Evolutionary conservation across 352 stramenopile genomes (phyloP), one percentile per base, ranked within the genome.

Genomic region (Pythium insidiosum): DNA sequence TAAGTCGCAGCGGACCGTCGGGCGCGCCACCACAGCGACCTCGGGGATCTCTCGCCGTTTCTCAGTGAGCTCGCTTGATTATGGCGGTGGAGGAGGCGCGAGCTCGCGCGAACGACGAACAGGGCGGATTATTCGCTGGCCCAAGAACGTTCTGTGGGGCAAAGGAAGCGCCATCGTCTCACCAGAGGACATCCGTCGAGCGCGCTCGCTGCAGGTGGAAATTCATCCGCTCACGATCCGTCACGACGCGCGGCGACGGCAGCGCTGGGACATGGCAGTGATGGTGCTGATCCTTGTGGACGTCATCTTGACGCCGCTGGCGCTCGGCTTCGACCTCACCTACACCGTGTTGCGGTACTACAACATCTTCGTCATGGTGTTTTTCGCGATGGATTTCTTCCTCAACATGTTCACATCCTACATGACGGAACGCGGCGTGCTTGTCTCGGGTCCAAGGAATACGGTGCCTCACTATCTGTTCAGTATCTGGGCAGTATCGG

Each of bases 331-430:
- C 18, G 48, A 67, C 13, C 69, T 60, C 33, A 42, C 56, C 3
- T 48, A 63, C 2, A 5, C 2, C 2, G 71, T 54, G 16, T 41
- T 77, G 18, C 4, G 21, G 1, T 20, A 34, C 1, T 43, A 81
- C 16, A 81, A 82, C 36, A 34, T 42, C 4, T 19, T 69, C 7
- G 71, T 59, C 30, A 73, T 65, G 11, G 40, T 63, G 4, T 31
- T 75, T 5, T 86, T 86, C 47, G 61, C 69, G 24, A 48, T 67
- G 15, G 71, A 86, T 31, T 86, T 84, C 19, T 6, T 76, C 28
- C 37, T 75, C 10, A 72, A 86, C 43, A 53, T 66, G 21, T 52
- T 86, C 12, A 75, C 71, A 2, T 78, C 73, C 0, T 86, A 73
- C 55, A 62, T 53, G 2, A 68, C 75, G 18, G 56, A 66, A 21